Conservation (phyloP, 1,284 basidiomycete genomes). For the Paramarasmius palmivorus region DNA sequence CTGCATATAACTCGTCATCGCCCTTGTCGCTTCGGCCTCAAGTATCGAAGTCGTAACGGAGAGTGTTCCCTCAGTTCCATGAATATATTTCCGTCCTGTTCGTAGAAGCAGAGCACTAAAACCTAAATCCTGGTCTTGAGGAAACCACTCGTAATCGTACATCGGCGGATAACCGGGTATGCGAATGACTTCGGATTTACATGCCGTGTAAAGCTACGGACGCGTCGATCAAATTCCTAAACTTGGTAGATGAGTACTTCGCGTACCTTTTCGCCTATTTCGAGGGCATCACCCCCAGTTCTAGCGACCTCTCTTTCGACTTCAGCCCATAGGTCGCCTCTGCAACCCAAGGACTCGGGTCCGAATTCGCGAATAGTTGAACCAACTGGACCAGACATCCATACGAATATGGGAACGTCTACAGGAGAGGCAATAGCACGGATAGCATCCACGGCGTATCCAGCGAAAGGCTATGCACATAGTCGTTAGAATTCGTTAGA, state of each 20-base stretch:
- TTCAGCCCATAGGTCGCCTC: background rate
- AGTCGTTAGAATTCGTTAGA: background rate
- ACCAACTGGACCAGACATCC: slow-evolving; percentile 7
- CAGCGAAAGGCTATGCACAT: slow-evolving; percentile 6
- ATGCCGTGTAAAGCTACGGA: background rate
- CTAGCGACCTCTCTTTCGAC: background rate
- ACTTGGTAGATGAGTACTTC: background rate
- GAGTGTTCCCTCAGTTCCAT: slow-evolving; percentile 11
- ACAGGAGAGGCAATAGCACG: background rate
- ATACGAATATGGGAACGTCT: slow-evolving; percentile 3
- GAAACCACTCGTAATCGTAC: slow-evolving; percentile 24
- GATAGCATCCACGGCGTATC: slow-evolving; percentile 6
- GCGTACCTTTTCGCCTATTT: background rate
- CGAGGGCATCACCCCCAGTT: background rate
- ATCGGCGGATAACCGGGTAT: slow-evolving; percentile 20
- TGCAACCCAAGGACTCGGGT: slow-evolving; percentile 1
- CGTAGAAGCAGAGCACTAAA: slow-evolving; percentile 7
- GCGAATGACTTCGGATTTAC: slow-evolving; percentile 4
- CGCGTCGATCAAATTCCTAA: no score
- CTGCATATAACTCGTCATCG: slow-evolving; percentile 14
- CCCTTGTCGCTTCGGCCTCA: slow-evolving; percentile 16
- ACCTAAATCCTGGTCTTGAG: slow-evolving; percentile 16
- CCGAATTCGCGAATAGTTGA: slow-evolving; percentile 3
- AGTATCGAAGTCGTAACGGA: slow-evolving; percentile 13
- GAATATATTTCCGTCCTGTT: slow-evolving; percentile 1